Evolutionary conservation across 2,329 filamentous ascomycete genomes (phyloP).

Genomic region (Cadophora malorum): DNA sequence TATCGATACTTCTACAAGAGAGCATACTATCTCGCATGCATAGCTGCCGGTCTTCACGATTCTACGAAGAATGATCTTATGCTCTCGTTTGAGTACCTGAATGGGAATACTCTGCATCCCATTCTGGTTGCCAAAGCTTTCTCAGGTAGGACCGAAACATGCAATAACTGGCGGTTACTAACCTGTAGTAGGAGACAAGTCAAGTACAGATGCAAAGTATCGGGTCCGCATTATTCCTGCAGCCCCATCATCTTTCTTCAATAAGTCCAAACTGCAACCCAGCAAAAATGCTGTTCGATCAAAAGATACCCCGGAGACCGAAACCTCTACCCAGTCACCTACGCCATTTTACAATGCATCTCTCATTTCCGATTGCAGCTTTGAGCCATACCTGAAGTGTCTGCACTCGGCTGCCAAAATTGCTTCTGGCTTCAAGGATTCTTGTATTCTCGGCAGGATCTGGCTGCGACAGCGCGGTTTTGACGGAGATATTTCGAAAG

Average conservation of each 20-base stretch:
- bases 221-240: conserved; percentile 80
- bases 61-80: conserved; percentile 60
- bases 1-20: conserved; percentile 94
- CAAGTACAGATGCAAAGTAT: conserved; percentile 52
- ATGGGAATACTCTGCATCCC: conserved; percentile 80
- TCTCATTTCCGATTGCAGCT: conserved; percentile 77
- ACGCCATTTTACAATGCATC: conserved; percentile 92
- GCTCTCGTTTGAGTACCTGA: conserved; percentile 68
- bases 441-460: conserved; percentile 82
- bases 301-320: conserved; percentile 54
- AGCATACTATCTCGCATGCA: conserved; percentile 86
- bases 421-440: conserved; percentile 68
- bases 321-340: conserved; percentile 49
- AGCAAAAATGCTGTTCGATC: conserved; percentile 72
- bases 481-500: conserved; percentile 68
- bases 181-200: conserved; percentile 37
- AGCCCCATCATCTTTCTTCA: conserved; percentile 72
- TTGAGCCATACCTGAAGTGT: conserved; percentile 76
- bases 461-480: conserved; percentile 93
- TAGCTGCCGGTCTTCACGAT: conserved; percentile 73
- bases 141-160: conserved; percentile 27
- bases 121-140: conserved; percentile 58
- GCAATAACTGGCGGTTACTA: neutral
- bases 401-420: conserved; percentile 72
- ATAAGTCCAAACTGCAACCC: conserved; percentile 72